Percentiles rank a stretch among this genome's conserved stretches.
Evolutionary conservation across 345 rosid genomes (phyloP).

Genomic region (Aquilaria yunnanensis): DNA sequence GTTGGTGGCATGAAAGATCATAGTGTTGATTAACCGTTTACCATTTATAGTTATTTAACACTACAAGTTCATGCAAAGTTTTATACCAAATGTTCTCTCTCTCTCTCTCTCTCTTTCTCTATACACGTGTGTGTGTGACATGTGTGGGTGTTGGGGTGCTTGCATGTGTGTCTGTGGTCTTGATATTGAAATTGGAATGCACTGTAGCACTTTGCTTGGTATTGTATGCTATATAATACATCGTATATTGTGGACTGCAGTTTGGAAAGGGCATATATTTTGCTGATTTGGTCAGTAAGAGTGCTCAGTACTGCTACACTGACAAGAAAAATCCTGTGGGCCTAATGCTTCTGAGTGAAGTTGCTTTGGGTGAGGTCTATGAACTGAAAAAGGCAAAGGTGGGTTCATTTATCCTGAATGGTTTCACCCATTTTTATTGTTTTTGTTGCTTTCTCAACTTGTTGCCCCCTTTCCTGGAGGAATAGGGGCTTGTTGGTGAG

Average conservation of each 20-base stretch:
- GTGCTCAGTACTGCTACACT: constrained; percentile 94
- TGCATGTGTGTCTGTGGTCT: background rate
- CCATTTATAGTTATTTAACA: background rate
- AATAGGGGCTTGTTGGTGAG: too few species aligned
- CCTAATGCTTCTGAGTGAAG: constrained; percentile 88
- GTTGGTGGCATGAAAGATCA: too few species aligned
- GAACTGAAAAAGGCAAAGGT: constrained; percentile 82
- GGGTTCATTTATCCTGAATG: constrained; percentile 17
- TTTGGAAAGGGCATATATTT: constrained; percentile 97
- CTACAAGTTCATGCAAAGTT: too few species aligned
- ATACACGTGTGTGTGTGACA: too few species aligned
- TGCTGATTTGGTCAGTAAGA: constrained; percentile 98
- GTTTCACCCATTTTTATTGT: background rate
- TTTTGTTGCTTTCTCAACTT: background rate
- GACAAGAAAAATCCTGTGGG: constrained; percentile 79
- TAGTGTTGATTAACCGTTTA: background rate
- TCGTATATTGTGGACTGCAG: constrained; percentile 30
- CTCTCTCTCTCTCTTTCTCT: too few species aligned
- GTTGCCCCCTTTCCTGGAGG: too few species aligned
- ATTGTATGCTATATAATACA: constrained; percentile 15
- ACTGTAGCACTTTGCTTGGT: background rate
- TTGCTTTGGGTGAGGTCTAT: constrained; percentile 75
- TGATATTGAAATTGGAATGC: background rate
- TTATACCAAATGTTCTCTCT: too few species aligned
- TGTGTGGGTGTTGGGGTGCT: too few species aligned